Evolutionary conservation across 176 grass and related monocot genomes (phyloP).

Genomic region (Musa troglodytarum): DNA sequence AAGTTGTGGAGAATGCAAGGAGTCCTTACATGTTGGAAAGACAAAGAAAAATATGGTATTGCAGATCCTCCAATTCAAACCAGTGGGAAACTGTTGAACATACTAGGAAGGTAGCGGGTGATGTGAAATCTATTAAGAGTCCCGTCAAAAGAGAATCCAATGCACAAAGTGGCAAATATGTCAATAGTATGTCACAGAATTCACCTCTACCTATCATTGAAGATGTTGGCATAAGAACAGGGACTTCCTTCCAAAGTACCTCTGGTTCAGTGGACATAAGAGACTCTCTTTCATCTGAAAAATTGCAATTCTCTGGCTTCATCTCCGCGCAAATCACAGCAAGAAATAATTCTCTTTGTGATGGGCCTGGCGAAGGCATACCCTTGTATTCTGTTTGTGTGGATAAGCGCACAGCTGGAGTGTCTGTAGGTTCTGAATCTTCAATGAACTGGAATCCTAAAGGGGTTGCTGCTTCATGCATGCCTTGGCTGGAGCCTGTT

Average conservation of each 20-base stretch:
- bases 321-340: constrained; percentile 43
- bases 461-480: constrained; percentile 31
- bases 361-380: constrained; percentile 77
- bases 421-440: constrained; percentile 35
- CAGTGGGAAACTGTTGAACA: constrained; percentile 45
- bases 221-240: constrained; percentile 36
- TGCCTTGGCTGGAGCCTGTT: constrained; percentile 55
- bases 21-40: constrained; percentile 48
- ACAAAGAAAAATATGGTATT: constrained; percentile 52
- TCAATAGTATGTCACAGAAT: constrained; percentile 23
- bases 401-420: constrained; percentile 47
- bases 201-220: constrained; percentile 16
- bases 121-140: constrained; percentile 33
- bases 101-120: constrained; percentile 17
- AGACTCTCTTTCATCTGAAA: constrained; percentile 58
- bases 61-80: constrained; percentile 23
- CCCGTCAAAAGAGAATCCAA: constrained; percentile 41
- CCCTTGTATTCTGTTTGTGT: constrained; percentile 73
- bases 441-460: constrained; percentile 32
- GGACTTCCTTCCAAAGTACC: constrained; percentile 29
- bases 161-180: constrained; percentile 34
- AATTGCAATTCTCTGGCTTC: constrained; percentile 51
- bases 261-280: constrained; percentile 36
- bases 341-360: constrained; percentile 69
- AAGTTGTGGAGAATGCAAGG: constrained; percentile 75